Evolutionary conservation across 768 basidiomycete species (phyloP).

Genomic region (Suillus americanus): DNA sequence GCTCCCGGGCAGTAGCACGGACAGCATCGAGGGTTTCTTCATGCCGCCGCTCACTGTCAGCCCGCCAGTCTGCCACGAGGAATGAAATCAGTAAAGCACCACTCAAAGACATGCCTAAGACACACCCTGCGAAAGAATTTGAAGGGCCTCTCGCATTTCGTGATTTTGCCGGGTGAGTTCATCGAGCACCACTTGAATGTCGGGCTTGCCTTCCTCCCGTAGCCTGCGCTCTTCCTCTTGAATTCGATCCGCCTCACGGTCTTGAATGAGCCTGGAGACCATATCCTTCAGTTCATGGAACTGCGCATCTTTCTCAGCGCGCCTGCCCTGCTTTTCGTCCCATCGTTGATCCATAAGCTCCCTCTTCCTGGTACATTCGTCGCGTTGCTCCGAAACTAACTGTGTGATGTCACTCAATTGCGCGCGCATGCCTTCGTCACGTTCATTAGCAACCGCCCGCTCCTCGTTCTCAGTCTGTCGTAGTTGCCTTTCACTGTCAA

Average conservation of each 20-base stretch:
- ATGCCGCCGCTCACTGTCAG: conserved; percentile 64
- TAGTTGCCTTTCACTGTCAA: conserved; percentile 62
- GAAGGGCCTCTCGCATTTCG: conserved; percentile 58
- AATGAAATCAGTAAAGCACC: neutral
- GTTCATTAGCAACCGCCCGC: conserved; percentile 60
- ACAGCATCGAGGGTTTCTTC: conserved; percentile 68
- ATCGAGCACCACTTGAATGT: conserved; percentile 58
- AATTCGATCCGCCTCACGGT: conserved; percentile 50
- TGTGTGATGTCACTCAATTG: conserved; percentile 75
- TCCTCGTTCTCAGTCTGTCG: conserved; percentile 58
- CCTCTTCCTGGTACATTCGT: conserved; percentile 59
- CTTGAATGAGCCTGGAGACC: conserved; percentile 56
- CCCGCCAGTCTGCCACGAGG: conserved; percentile 57
- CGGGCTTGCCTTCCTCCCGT: conserved; percentile 61
- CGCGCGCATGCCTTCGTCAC: conserved; percentile 55
- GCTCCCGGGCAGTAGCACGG: conserved; percentile 67
- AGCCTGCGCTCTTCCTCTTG: conserved; percentile 52
- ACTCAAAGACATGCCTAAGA: conserved; percentile 4
- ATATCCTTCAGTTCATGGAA: conserved; percentile 60
- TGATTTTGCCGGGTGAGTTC: conserved; percentile 58
- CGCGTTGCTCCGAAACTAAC: conserved; percentile 65
- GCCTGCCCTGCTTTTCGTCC: conserved; percentile 58
- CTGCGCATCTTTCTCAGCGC: conserved; percentile 57
- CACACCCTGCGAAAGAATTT: conserved; percentile 56
- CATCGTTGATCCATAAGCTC: conserved; percentile 60